These are phyloP conservation scores for Hypoxylon sp. DNA, from an alignment of 2,329 filamentous ascomycete species.

Conservation along the genomic window DNA sequence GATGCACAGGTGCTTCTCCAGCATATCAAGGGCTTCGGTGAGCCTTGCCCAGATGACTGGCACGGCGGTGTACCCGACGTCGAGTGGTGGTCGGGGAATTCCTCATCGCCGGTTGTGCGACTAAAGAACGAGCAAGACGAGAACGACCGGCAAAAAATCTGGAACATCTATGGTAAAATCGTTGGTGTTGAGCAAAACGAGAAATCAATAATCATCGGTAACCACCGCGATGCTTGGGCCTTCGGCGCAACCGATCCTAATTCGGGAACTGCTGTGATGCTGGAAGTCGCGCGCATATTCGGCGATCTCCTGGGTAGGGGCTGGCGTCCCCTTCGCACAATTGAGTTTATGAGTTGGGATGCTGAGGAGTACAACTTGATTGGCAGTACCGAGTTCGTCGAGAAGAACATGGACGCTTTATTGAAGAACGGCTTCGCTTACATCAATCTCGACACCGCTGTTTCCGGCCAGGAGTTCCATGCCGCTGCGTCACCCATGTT, in stretches of 20 bases:
- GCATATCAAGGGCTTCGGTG: slow-evolving; percentile 81
- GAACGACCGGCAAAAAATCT: slow-evolving; percentile 84
- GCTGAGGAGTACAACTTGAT: slow-evolving; percentile 93
- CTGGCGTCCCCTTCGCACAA: slow-evolving; percentile 93
- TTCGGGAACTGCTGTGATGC: slow-evolving; percentile 89
- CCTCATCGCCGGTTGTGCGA: slow-evolving; percentile 81
- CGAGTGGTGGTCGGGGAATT: slow-evolving; percentile 88
- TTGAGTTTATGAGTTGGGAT: slow-evolving; percentile 98
- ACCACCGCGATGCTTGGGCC: slow-evolving; percentile 93
- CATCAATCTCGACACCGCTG: slow-evolving; percentile 89
- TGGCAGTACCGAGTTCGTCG: slow-evolving; percentile 95
- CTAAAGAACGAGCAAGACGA: slow-evolving; percentile 92
- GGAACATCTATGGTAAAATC: slow-evolving; percentile 91
- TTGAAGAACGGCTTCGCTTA: slow-evolving; percentile 86
- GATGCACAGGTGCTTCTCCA: slow-evolving; percentile 87
- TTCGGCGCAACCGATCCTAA: slow-evolving; percentile 90
- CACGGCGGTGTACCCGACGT: slow-evolving; percentile 82
- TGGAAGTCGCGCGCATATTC: slow-evolving; percentile 89
- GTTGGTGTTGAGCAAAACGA: slow-evolving; percentile 85
- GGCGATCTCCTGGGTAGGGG: slow-evolving; percentile 82
- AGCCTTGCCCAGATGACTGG: slow-evolving; percentile 79
- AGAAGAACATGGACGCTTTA: slow-evolving; percentile 82
- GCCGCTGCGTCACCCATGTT: slow-evolving; percentile 88
- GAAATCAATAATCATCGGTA: slow-evolving; percentile 91
- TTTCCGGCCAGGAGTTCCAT: slow-evolving; percentile 81